phyloP scores from a whole-genome alignment of 441 rosid genomes.

The Erodium trifolium region DNA sequence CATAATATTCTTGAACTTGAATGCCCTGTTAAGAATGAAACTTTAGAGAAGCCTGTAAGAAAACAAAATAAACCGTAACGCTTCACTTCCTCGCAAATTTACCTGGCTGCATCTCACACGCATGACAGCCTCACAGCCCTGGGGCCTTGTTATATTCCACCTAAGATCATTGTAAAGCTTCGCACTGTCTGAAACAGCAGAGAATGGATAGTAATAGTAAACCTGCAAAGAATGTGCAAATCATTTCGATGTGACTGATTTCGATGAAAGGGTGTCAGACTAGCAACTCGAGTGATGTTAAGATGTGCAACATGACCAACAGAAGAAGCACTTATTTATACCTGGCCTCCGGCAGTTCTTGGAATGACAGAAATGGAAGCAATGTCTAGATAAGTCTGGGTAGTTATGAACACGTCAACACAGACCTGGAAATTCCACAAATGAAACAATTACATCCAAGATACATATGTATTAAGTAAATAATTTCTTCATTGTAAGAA shows the following conservation, averaged over 20 bases:
- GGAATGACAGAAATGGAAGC: constrained; percentile 88
- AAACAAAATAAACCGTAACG: not conserved
- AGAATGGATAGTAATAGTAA: constrained; percentile 86
- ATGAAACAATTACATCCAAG: constrained; percentile 11
- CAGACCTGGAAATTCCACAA: constrained; percentile 53
- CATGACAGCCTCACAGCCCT: constrained; percentile 99
- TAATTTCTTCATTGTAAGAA: not conserved
- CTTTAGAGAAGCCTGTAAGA: constrained; percentile 8
- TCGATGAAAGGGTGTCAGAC: not conserved
- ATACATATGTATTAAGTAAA: not conserved
- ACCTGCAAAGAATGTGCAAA: constrained; percentile 43
- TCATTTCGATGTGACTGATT: not conserved
- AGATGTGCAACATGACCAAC: not conserved
- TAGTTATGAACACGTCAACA: constrained; percentile 75
- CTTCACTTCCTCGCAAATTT: constrained; percentile 7
- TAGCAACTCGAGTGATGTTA: constrained; percentile 9
- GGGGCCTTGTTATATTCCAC: constrained; percentile 98
- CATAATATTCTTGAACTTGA: constrained; percentile 93
- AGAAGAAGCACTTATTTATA: constrained; percentile 21
- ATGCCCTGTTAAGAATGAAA: constrained; percentile 57
- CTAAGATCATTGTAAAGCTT: constrained; percentile 97
- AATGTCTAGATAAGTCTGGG: constrained; percentile 76
- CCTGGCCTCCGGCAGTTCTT: constrained; percentile 95
- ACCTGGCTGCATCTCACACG: constrained; percentile 99
- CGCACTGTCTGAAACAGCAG: constrained; percentile 82